Conservation (phyloP, 1,284 basidiomycete species). For the Mycena citricolor region DNA sequence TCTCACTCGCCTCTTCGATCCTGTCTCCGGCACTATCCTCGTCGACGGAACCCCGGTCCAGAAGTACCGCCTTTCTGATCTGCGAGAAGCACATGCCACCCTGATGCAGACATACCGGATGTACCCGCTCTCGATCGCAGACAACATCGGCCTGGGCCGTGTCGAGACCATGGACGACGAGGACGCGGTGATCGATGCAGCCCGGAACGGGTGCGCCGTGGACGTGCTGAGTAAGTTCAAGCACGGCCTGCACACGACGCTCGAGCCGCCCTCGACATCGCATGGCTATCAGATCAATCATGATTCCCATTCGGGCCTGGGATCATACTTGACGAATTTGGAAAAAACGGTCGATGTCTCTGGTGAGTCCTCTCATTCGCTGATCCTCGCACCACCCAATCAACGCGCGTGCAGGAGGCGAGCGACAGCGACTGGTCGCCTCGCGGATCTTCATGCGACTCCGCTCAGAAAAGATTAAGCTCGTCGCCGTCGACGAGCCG, state of each 20-base stretch:
- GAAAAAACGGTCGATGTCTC: conserved; percentile 39
- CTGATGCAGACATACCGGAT: conserved; percentile 45
- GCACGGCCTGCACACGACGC: conserved; percentile 30
- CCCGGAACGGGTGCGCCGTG: conserved; percentile 38
- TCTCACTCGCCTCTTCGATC: conserved; percentile 44
- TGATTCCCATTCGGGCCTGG: conserved; percentile 34
- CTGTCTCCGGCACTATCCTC: conserved; percentile 37
- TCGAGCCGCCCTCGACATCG: conserved; percentile 33
- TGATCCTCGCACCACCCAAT: too few species aligned
- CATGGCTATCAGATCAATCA: conserved; percentile 33
- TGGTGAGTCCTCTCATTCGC: conserved; percentile 15
- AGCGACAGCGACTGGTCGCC: conserved; percentile 42
- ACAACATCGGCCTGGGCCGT: conserved; percentile 48
- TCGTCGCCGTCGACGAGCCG: conserved; percentile 53
- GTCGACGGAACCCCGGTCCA: conserved; percentile 40
- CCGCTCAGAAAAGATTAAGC: conserved; percentile 41
- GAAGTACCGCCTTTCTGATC: conserved; percentile 34
- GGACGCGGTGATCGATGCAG: conserved; percentile 35
- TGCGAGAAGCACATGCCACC: conserved; percentile 39
- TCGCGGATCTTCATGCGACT: conserved; percentile 45
- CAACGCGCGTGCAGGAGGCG: conserved; percentile 30
- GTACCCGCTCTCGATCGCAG: conserved; percentile 43
- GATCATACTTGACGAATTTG: conserved; percentile 33
- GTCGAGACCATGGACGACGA: conserved; percentile 25
- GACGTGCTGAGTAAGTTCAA: conserved; percentile 33